These are phyloP conservation scores for Daldinia sp. DNA, from an alignment of 2,329 filamentous ascomycete species.

Conservation along the genomic window DNA sequence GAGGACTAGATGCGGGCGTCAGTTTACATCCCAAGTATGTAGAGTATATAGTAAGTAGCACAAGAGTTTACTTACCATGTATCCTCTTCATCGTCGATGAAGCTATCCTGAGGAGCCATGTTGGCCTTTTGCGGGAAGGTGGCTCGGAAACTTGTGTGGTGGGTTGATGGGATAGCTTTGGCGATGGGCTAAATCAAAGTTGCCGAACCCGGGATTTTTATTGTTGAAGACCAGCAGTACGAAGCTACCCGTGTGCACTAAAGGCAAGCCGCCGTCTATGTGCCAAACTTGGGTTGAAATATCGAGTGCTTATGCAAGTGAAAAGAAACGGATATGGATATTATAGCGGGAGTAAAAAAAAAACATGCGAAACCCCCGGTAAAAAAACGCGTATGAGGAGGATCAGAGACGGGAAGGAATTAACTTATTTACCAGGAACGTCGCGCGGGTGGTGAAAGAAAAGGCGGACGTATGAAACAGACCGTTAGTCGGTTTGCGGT, in stretches of 20 bases:
- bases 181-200: slow-evolving; percentile 1
- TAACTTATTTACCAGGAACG: not conserved
- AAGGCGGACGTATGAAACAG: slow-evolving; percentile 1
- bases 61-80: slow-evolving; percentile 62
- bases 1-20: slow-evolving; percentile 69
- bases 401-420: slow-evolving; percentile 11
- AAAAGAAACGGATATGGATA: slow-evolving; percentile 20
- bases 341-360: slow-evolving; percentile 27
- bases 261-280: slow-evolving; percentile 33
- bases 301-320: slow-evolving; percentile 38
- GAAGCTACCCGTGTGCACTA: slow-evolving; percentile 5
- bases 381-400: slow-evolving; percentile 27
- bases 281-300: slow-evolving; percentile 36
- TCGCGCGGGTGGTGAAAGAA: slow-evolving; percentile 22
- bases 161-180: slow-evolving; percentile 9
- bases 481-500: slow-evolving; percentile 14
- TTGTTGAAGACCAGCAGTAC: not conserved
- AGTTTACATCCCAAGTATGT: slow-evolving; percentile 34
- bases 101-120: slow-evolving; percentile 75
- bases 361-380: slow-evolving; percentile 18
- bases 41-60: slow-evolving; percentile 14
- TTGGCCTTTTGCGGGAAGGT: slow-evolving; percentile 38
- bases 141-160: slow-evolving; percentile 13
- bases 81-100: slow-evolving; percentile 76
- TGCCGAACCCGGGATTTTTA: not conserved